Conservation (phyloP, 441 rosid species). For the Croton laevigatus region DNA sequence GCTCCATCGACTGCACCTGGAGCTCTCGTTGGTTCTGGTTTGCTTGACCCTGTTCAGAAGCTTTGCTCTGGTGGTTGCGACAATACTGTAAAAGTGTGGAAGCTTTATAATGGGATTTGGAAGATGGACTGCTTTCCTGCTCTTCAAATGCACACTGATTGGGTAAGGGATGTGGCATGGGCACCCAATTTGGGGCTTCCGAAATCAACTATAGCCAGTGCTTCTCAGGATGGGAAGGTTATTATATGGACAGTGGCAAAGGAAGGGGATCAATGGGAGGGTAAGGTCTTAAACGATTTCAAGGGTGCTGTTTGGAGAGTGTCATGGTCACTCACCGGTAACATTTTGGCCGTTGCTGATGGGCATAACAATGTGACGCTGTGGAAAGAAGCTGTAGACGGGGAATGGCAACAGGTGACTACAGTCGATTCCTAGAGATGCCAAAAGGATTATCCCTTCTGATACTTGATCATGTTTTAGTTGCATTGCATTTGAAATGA, state of each 20-base stretch:
- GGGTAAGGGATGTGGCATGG: neutral
- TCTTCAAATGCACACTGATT: neutral
- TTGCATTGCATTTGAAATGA: neutral
- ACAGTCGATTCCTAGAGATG: neutral
- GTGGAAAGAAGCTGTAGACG: neutral
- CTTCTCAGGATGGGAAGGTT: neutral
- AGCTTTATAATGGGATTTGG: neutral
- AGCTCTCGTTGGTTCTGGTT: neutral
- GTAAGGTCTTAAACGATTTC: neutral
- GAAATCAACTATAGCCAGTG: neutral
- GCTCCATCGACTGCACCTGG: neutral
- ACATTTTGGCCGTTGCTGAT: neutral
- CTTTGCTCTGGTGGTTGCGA: neutral
- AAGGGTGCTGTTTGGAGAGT: neutral
- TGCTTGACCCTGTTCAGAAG: neutral
- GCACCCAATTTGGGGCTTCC: neutral
- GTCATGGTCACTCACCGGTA: neutral
- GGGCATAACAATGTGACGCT: neutral
- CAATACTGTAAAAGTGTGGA: neutral
- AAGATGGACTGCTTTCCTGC: neutral
- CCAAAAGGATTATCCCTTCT: neutral
- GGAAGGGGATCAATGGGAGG: constrained; percentile 2
- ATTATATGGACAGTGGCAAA: neutral
- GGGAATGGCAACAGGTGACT: constrained; percentile 1
- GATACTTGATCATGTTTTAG: neutral